These are phyloP conservation scores for Erythrobasidium yunnanense DNA, from an alignment of 768 basidiomycete genomes.

Conservation along the genomic window DNA sequence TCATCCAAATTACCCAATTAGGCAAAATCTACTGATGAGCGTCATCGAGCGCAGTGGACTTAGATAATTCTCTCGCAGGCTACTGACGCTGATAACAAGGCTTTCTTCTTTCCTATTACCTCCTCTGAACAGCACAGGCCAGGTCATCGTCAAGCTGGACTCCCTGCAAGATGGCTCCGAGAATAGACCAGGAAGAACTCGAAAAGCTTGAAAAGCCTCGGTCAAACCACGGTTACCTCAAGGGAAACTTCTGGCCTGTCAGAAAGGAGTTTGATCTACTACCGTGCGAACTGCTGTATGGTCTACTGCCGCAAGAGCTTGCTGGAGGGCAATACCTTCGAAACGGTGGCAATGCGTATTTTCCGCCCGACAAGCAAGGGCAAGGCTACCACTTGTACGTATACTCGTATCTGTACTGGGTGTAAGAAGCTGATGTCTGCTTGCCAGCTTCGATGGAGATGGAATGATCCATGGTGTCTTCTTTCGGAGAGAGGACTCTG, in stretches of 20 bases:
- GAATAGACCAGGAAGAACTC: too few relatives aligned
- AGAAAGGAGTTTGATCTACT: slow-evolving; percentile 39
- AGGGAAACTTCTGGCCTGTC: slow-evolving; percentile 43
- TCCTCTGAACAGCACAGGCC: too few relatives aligned
- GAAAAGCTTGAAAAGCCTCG: too few relatives aligned
- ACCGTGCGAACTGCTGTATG: slow-evolving; percentile 37
- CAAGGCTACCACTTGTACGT: slow-evolving; percentile 4
- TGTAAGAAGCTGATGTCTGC: slow-evolving; percentile 34
- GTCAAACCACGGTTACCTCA: slow-evolving; percentile 40
- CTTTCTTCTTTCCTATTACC: too few relatives aligned
- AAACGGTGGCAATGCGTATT: slow-evolving; percentile 43
- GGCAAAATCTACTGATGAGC: too few relatives aligned
- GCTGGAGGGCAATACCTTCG: slow-evolving; percentile 43
- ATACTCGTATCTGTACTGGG: slow-evolving; percentile 39
- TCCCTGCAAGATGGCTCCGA: too few relatives aligned
- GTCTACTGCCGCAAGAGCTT: slow-evolving; percentile 41
- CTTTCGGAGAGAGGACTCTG: slow-evolving; percentile 33
- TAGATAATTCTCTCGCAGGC: too few relatives aligned
- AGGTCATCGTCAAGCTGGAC: too few relatives aligned
- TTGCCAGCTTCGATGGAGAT: slow-evolving; percentile 44
- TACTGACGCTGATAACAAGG: too few relatives aligned
- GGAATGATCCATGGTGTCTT: slow-evolving; percentile 44
- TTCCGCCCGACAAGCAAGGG: slow-evolving; percentile 26
- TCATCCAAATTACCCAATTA: too few relatives aligned
- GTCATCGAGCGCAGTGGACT: too few relatives aligned